Base-by-base conservation (phyloP, 192 early-diverging fungal genomes). In the Podila epigama region DNA sequence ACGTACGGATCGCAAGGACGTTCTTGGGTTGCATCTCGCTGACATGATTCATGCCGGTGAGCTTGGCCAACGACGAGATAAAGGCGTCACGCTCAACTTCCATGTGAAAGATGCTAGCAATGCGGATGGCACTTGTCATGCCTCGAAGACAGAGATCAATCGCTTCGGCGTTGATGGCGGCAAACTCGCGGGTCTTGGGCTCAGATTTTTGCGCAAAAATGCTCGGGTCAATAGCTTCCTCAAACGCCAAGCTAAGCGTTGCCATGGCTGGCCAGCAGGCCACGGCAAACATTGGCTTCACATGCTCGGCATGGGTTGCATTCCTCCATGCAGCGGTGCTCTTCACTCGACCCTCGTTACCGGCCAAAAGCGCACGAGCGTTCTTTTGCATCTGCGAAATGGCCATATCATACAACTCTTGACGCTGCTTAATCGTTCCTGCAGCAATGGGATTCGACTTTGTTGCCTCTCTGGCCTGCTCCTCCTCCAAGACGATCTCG, bases 401-500 rank as follows among this genome's bases (percentile, higher is more conserved):
- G 27, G 86, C 89, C 41, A 84, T 82, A 25, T 86, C 84, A 27
- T 88, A 89, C 58, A 86, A 61, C 66, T 89, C 86, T 71, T 88
- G 89, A n/a, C 81, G 77, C 51, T 83, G 77, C 27, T 79, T 70
- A 29, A 52, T 79, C 22, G 52, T 80, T 40, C 70, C 81, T 12
- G 54, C 58, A 15, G 66, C 37, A 15, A 67, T 37, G 0, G 75
- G 69, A 39, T 68, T 77, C 22, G 58, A 58, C 59, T 83, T 81
- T 20, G 79, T 59, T 1, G 80, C 79, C 54, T 82, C 81, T 22
- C 66, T 62, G 2, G 71, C 69, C 51, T 92, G 92, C 58, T 98
- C 95, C 60, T 97, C 95, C 72, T 95, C 93, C 84, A 98, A 87
- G 41, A 94, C 91, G 68, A 98, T 98, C 83, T 98, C 96, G 66